Conservation (phyloP, 2,329 filamentous ascomycete species). For the Cadophora sp. region DNA sequence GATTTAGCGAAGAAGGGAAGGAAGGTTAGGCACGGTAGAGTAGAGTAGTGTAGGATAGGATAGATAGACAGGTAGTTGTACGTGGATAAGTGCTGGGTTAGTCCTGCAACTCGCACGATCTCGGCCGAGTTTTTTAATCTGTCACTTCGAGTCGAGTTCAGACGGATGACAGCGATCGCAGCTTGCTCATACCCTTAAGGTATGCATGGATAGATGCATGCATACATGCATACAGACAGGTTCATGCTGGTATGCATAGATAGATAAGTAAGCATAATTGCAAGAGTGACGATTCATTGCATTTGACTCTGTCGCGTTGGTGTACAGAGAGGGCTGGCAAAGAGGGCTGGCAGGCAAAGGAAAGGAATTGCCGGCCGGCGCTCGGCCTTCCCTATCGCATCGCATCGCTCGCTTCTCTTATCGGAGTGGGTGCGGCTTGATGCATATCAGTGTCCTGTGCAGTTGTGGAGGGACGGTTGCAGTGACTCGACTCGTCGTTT, state of each 20-base stretch:
- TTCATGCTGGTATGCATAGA: slow-evolving; percentile 4
- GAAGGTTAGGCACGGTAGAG: background rate
- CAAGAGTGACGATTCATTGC: background rate
- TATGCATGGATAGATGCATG: background rate
- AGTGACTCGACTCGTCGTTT: background rate
- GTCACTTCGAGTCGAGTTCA: slow-evolving; percentile 1
- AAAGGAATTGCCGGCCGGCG: slow-evolving; percentile 8
- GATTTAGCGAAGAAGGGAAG: no score
- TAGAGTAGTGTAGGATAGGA: background rate
- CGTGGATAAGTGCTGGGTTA: no score
- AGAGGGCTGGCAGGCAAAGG: background rate
- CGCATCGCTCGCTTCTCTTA: background rate
- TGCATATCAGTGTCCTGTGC: background rate
- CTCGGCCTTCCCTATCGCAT: slow-evolving; percentile 2
- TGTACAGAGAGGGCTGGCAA: background rate
- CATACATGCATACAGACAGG: slow-evolving; percentile 3
- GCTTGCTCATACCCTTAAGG: slow-evolving; percentile 6
- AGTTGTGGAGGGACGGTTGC: no score
- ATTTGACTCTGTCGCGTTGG: background rate
- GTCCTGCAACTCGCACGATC: background rate
- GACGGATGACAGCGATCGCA: slow-evolving; percentile 14
- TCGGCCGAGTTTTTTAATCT: background rate
- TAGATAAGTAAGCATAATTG: slow-evolving; percentile 3
- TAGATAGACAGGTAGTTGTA: no score
- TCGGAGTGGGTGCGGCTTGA: background rate